Percentiles rank a stretch among this genome's conserved stretches.
These are phyloP conservation scores for Sclerotinia trifoliorum DNA, from an alignment of 2,329 filamentous ascomycete species.

Conservation along the genomic window DNA sequence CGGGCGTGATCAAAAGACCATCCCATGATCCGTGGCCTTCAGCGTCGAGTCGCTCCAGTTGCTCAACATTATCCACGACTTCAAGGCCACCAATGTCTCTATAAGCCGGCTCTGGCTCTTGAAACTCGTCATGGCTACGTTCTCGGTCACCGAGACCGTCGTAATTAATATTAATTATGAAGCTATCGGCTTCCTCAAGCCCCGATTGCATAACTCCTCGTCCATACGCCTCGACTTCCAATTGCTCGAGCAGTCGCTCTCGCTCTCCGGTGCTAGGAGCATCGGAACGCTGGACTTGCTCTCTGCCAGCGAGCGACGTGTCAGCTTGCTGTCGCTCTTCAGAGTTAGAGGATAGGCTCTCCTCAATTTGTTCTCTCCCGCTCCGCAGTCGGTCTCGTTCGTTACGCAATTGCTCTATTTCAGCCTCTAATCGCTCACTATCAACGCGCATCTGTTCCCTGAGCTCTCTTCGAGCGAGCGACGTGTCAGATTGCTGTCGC, in stretches of 20 bases:
- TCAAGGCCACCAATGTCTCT: not conserved
- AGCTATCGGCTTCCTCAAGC: not conserved
- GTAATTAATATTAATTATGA: not conserved
- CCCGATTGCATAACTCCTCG: not conserved
- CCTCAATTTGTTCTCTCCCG: too few species aligned
- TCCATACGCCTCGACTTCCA: not conserved
- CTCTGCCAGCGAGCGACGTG: not conserved
- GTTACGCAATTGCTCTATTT: too few species aligned
- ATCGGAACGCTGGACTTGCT: not conserved
- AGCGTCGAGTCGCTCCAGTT: conserved; percentile 39
- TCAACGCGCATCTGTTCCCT: too few species aligned
- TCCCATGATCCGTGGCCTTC: conserved; percentile 69
- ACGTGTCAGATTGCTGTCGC: not conserved
- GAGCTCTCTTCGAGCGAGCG: not conserved
- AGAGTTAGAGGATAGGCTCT: too few species aligned
- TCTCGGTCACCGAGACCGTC: conserved; percentile 16
- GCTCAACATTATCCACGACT: conserved; percentile 27
- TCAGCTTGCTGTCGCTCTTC: not conserved
- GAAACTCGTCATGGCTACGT: not conserved
- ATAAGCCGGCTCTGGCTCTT: not conserved
- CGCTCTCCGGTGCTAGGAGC: not conserved
- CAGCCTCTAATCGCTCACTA: too few species aligned
- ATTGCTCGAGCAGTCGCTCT: too few species aligned
- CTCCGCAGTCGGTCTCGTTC: too few species aligned
- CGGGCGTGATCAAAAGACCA: conserved; percentile 76